These are phyloP conservation scores for Chrysoporthe cubensis DNA, from an alignment of 2,329 filamentous ascomycete species.

Conservation along the genomic window DNA sequence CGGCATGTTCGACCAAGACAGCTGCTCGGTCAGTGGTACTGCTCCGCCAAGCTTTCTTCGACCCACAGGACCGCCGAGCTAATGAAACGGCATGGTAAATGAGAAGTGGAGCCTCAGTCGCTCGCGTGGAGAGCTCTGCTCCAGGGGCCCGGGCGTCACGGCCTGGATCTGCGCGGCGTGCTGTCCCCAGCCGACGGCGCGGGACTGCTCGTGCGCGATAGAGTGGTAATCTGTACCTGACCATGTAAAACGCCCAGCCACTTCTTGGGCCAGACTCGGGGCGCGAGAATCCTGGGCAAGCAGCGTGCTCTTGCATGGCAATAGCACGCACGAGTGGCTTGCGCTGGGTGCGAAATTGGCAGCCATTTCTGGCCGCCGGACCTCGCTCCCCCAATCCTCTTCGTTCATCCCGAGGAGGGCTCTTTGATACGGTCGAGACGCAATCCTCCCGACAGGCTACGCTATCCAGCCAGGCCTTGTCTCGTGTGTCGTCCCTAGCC, in stretches of 20 bases:
- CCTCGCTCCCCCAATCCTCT: not conserved
- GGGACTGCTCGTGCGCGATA: not conserved
- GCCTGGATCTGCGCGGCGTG: not conserved
- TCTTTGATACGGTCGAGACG: not conserved
- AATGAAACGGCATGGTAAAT: constrained; percentile 10
- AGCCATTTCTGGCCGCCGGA: not conserved
- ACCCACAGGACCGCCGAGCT: not conserved
- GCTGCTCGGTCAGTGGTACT: not conserved
- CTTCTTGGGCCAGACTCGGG: not conserved
- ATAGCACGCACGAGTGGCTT: not conserved
- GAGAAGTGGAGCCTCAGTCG: constrained; percentile 5
- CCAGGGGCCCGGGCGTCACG: not conserved
- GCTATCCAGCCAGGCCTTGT: not conserved
- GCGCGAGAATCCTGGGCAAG: not conserved
- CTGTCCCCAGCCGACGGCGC: not conserved
- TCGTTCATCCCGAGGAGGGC: too few species aligned
- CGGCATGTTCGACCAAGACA: not conserved
- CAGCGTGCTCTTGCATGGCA: not conserved
- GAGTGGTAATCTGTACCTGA: not conserved
- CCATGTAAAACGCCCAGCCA: not conserved
- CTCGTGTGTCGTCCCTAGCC: not conserved
- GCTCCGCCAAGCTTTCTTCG: not conserved
- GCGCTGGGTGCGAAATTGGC: not conserved
- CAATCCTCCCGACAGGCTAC: not conserved
- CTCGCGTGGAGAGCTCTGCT: not conserved